Percentiles rank a stretch among this genome's conserved stretches.
Conservation (phyloP, 768 basidiomycete genomes). For the Lanmaoa rubissima region DNA sequence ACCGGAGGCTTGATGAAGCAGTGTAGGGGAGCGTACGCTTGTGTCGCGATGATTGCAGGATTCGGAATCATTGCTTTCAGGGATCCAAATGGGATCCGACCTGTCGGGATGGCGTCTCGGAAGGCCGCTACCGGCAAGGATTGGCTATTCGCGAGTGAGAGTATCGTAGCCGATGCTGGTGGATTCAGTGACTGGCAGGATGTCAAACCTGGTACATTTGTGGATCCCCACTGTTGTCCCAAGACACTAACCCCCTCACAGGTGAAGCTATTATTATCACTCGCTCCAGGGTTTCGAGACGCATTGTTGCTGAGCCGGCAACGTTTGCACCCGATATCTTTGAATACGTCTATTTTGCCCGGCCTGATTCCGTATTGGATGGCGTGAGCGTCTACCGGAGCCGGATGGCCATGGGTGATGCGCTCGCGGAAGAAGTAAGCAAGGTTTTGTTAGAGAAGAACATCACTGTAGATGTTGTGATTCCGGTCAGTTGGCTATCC, state of each 20-base stretch:
- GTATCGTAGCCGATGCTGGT: constrained; percentile 91
- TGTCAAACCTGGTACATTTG: constrained; percentile 74
- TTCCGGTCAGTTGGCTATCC: constrained; percentile 57
- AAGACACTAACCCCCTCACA: constrained; percentile 28
- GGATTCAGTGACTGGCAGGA: constrained; percentile 94
- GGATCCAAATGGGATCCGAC: constrained; percentile 96
- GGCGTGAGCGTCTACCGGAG: constrained; percentile 96
- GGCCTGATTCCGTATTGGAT: constrained; percentile 96
- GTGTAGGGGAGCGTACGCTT: constrained; percentile 92
- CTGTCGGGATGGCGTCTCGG: constrained; percentile 81
- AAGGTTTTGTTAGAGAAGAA: constrained; percentile 65
- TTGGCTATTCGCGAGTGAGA: constrained; percentile 92
- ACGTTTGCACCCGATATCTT: constrained; percentile 97
- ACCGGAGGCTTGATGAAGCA: constrained; percentile 86
- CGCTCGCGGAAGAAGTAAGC: constrained; percentile 83
- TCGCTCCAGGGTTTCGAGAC: constrained; percentile 67
- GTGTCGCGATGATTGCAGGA: constrained; percentile 98
- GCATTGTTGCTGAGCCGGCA: constrained; percentile 65
- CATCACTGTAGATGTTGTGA: constrained; percentile 89
- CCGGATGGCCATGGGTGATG: constrained; percentile 99
- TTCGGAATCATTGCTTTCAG: constrained; percentile 98
- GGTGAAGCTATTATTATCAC: constrained; percentile 98
- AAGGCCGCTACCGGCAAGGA: constrained; percentile 62
- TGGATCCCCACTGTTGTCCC: neutral
- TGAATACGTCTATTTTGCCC: constrained; percentile 97